Percentiles rank a stretch among this genome's conserved stretches.
phyloP scores from a whole-genome alignment of 192 early-diverging fungal species.

The Coemansia sp. region DNA sequence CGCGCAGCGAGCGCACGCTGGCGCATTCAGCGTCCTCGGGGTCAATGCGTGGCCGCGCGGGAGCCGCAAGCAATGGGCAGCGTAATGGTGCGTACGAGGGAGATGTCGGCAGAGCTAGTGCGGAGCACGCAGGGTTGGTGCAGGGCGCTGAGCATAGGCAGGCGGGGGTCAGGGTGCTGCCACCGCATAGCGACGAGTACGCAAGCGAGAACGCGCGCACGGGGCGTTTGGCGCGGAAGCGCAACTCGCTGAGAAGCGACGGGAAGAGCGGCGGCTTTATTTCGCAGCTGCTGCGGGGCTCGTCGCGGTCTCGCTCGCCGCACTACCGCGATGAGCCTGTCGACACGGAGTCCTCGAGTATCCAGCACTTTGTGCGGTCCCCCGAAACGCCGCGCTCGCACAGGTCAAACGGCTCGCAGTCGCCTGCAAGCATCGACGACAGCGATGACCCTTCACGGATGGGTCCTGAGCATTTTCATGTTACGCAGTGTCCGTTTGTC shows the following conservation, averaged over 20 bases:
- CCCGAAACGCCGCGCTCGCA: constrained; percentile 18
- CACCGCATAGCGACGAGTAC: too few species aligned
- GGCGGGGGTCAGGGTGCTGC: too few species aligned
- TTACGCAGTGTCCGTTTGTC: constrained; percentile 9
- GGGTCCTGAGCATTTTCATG: constrained; percentile 3
- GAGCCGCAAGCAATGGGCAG: too few species aligned
- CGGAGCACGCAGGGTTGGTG: too few species aligned
- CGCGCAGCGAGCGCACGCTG: constrained; percentile 39
- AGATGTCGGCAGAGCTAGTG: too few species aligned
- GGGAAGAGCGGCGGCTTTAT: constrained; percentile 25
- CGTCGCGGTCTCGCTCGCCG: constrained; percentile 14
- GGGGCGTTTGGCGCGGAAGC: constrained; percentile 7
- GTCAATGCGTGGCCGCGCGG: too few species aligned
- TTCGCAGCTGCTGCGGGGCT: constrained; percentile 34
- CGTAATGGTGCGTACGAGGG: too few species aligned
- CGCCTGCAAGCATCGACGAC: constrained; percentile 2
- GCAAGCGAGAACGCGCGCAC: background rate
- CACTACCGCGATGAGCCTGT: too few species aligned
- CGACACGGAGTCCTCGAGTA: too few species aligned
- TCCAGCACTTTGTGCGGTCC: too few species aligned
- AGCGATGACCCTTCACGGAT: background rate
- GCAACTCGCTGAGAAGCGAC: constrained; percentile 6
- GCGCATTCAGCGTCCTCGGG: constrained; percentile 33
- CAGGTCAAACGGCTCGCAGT: background rate
- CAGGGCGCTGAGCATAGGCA: too few species aligned